Base-by-base conservation (phyloP, 768 basidiomycete genomes). In the Cystobasidium ongulense region DNA sequence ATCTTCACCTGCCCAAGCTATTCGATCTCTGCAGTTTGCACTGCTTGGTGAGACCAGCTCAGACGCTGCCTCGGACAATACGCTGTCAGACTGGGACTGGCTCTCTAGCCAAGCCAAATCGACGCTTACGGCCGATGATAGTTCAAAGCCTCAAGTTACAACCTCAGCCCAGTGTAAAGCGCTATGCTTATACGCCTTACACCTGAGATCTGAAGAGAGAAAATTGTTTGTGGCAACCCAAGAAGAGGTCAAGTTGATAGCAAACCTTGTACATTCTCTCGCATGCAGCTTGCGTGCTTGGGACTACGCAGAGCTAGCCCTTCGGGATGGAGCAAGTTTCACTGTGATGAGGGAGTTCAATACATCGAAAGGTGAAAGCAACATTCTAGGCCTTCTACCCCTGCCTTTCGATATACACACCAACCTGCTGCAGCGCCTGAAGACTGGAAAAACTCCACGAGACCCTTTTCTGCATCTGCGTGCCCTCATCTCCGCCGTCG, bases 241-340 rank as follows among this genome's bases (percentile, higher is more conserved):
- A 65, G 76, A 76, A 0, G 65, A 79, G 27, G 75, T 75, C 11
- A 21, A 31, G 8, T 75, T 76, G 4, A 79, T 77, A 75, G 63
- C 83, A 1, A 57, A 75, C 0, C 71, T 77, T 33, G 25, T 81
- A 0, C 76, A 80, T 5, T 72, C 78, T 18, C 79, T 78, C 8
- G 62, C 82, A 59, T 5, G 11, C 4, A 27, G 21, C 3, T 13
- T 59, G 57, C 29, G 23, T 23, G 57, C 57, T 27, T 59, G 29
- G 29, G 33, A 59, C 25, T 59, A 59, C 57, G 11, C 29, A 11
- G 57, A 59, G 2, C 23, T 10, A 2, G 57, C 57, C 29, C 13
- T 4, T 59, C 57, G 57, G 15, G 57, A 59, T 23, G 57, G 27
- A 59, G 25, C 29, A 27, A 5, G 17, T 23, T 4, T 35, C 1